phyloP scores from a whole-genome alignment of 768 basidiomycete genomes.

The Psilocybe sp. region DNA sequence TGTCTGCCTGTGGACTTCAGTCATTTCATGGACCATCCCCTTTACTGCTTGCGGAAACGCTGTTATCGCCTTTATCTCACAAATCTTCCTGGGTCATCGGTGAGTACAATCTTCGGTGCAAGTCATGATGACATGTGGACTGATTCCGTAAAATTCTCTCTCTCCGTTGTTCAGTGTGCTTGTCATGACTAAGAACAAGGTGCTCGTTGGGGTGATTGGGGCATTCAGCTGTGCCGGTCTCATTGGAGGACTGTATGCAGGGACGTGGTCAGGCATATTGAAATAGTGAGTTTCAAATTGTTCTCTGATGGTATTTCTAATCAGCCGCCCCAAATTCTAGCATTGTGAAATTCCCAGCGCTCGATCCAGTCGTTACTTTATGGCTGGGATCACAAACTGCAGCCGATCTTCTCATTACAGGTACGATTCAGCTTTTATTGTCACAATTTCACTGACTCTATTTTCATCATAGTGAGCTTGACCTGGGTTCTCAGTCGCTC shows the following conservation, averaged over 20 bases:
- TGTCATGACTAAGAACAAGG: slow-evolving; percentile 30
- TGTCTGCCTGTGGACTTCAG: slow-evolving; percentile 16
- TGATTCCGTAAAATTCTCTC: neutral
- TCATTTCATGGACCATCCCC: slow-evolving; percentile 44
- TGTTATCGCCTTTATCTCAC: slow-evolving; percentile 46
- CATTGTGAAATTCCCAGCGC: slow-evolving; percentile 32
- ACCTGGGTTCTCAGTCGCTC: slow-evolving; percentile 33
- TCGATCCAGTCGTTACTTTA: slow-evolving; percentile 39
- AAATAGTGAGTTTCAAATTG: slow-evolving; percentile 31
- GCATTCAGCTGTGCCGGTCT: slow-evolving; percentile 36
- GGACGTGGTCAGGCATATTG: slow-evolving; percentile 40
- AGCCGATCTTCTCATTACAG: slow-evolving; percentile 41
- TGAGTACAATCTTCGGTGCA: slow-evolving; percentile 12
- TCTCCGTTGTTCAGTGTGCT: slow-evolving; percentile 34
- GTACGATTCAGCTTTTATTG: slow-evolving; percentile 24
- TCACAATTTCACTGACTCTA: neutral
- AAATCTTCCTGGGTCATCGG: slow-evolving; percentile 48
- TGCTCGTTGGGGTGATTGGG: slow-evolving; percentile 33
- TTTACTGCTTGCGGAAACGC: slow-evolving; percentile 48
- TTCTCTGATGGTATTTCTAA: neutral
- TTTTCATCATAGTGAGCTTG: slow-evolving; percentile 17
- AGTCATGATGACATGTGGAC: neutral
- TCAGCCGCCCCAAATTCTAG: slow-evolving; percentile 19
- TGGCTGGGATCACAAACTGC: slow-evolving; percentile 47
- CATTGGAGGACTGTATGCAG: slow-evolving; percentile 39